Evolutionary conservation across 441 rosid genomes (phyloP).

Genomic region (Euphorbia schlechtendalii): DNA sequence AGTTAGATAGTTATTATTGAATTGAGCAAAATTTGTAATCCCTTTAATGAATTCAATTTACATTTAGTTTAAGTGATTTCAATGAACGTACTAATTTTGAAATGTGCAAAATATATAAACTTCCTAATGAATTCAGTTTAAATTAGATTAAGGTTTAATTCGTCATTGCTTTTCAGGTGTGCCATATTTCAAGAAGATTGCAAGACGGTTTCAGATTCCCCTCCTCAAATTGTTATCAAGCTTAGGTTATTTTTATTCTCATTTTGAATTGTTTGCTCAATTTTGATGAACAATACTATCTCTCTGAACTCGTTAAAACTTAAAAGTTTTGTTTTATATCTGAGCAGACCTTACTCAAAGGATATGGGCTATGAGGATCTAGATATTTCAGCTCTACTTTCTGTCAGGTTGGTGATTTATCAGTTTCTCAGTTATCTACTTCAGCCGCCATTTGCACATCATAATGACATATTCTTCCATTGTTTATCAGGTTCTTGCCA

Average conservation of each 20-base stretch:
- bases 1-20: too few relatives aligned
- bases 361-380: slow-evolving; percentile 85
- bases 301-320: slow-evolving; percentile 10
- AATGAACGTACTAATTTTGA: not conserved
- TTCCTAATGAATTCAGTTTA: too few relatives aligned
- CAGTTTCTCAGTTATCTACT: slow-evolving; percentile 3
- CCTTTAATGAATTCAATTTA: not conserved
- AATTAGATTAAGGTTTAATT: not conserved
- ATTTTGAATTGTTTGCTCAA: slow-evolving; percentile 6
- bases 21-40: too few relatives aligned
- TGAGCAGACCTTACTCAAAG: slow-evolving; percentile 85
- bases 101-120: not conserved
- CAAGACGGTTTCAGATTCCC: slow-evolving; percentile 49
- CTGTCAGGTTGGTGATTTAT: slow-evolving; percentile 51
- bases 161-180: slow-evolving; percentile 32
- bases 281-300: slow-evolving; percentile 1
- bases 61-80: not conserved
- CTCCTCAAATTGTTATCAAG: slow-evolving; percentile 62
- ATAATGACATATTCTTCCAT: slow-evolving; percentile 10
- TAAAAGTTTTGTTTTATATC: slow-evolving; percentile 16
- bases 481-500: slow-evolving; percentile 66
- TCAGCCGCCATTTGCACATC: slow-evolving; percentile 8
- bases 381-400: slow-evolving; percentile 75
- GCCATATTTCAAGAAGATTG: slow-evolving; percentile 96
- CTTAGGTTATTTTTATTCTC: slow-evolving; percentile 52